Base-by-base conservation (phyloP, 2,329 filamentous ascomycete genomes). In the Penicillium sp. region DNA sequence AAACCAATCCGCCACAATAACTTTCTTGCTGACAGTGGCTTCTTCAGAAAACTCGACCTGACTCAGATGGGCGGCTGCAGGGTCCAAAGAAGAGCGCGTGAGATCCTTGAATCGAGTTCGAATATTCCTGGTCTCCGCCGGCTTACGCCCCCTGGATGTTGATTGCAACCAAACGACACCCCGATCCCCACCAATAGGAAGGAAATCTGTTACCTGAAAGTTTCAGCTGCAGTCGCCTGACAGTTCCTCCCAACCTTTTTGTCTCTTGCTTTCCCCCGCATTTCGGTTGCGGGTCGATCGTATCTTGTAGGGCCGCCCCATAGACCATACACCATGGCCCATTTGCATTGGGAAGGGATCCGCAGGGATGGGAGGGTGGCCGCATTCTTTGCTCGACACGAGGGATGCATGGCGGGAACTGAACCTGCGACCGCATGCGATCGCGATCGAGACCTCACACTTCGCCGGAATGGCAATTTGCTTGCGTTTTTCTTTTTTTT, bases 211-310 rank as follows among this genome's bases (percentile, higher is more conserved):
- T 21, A 18, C 24, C 17, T 30, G 17, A 42, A 9, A 29, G 24
- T 42, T 42, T 42, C 24, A 42, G n/a, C 37, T 29, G 9, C 10
- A 4, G 15, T 30, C 39, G 15, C 6, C 23, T 42, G 39, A 29
- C 7, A 6, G 24, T 30, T 30, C 26, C 13, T 12, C 15, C 17
- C 4, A 23, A 3, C 7, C 13, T 7, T 3, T 47, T 43, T 4
- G 17, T n/a, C 17, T 26, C n/a, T 21, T 4, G n/a, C n/a, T 12
- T 40, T 26, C 13, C 47, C 47, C 47, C 47, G 47, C 47, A 50
- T 50, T 50, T 39, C 47, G 17, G 33, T 18, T 42, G 41, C 47
- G 47, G 47, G 47, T 50, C 47, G 47, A 50, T 50, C 32, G 40
- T 39, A 32, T 39, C 29, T 42, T 8, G 18, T 37, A 30, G 33